These are phyloP conservation scores for Colletotrichum costaricense DNA, from an alignment of 2,329 filamentous ascomycete species.

Conservation along the genomic window DNA sequence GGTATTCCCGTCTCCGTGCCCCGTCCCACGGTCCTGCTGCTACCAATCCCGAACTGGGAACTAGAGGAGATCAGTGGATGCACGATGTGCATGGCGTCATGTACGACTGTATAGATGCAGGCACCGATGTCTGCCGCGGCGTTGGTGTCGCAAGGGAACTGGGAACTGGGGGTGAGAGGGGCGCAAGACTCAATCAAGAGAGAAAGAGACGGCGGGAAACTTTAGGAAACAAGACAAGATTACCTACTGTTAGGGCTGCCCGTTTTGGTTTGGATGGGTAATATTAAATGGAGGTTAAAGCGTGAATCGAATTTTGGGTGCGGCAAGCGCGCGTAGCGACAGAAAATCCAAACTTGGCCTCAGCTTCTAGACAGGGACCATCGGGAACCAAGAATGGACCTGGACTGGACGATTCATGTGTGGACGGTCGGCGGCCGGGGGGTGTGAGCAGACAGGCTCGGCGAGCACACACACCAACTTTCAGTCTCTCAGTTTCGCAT, in stretches of 20 bases:
- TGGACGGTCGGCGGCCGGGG: background rate
- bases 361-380: background rate
- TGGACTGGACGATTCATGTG: slow-evolving; percentile 3
- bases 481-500: background rate
- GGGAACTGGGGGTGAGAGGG: background rate
- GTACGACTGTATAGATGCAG: slow-evolving; percentile 30
- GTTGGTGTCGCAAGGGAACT: slow-evolving; percentile 16
- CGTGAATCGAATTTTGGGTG: background rate
- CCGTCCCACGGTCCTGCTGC: background rate
- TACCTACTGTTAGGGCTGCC: slow-evolving; percentile 6
- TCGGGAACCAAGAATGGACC: background rate
- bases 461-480: background rate
- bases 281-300: background rate
- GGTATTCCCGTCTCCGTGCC: background rate
- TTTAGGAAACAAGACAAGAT: background rate
- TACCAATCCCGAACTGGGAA: background rate
- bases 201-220: background rate
- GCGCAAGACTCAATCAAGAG: background rate
- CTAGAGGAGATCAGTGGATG: slow-evolving; percentile 16
- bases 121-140: slow-evolving; percentile 29
- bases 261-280: background rate
- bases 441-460: background rate
- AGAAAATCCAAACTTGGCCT: slow-evolving; percentile 10
- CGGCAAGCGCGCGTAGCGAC: slow-evolving; percentile 32
- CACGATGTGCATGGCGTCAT: slow-evolving; percentile 31